A percentile compares a stretch with the other conserved stretches of the same genome.
Conservation (phyloP, 1,284 basidiomycete genomes). For the Fereydounia khargensis region DNA sequence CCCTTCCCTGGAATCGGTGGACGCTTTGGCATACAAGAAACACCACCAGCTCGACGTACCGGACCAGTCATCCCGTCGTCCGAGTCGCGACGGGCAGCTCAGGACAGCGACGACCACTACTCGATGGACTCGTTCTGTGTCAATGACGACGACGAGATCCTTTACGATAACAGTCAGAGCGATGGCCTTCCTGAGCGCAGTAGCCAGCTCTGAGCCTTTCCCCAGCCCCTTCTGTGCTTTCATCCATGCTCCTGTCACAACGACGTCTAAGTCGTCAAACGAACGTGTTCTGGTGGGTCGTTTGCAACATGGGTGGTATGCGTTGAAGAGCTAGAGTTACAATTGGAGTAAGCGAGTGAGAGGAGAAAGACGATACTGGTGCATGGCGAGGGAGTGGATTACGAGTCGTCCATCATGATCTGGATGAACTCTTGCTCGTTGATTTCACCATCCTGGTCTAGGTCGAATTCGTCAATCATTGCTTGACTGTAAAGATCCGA, state of each 20-base stretch:
- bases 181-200: no score
- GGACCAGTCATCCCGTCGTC: conserved; percentile 13
- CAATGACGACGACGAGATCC: conserved; percentile 42
- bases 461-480: conserved; percentile 99
- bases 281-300: background rate
- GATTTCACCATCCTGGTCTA: conserved; percentile 97
- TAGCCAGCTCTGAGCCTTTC: no score
- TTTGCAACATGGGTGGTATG: background rate
- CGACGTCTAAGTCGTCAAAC: background rate
- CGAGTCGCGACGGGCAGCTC: conserved; percentile 11
- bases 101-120: conserved; percentile 31
- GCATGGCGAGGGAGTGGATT: background rate
- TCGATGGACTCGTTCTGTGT: conserved; percentile 50
- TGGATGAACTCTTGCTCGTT: conserved; percentile 89
- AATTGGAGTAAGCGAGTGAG: background rate
- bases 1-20: conserved; percentile 41
- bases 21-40: conserved; percentile 22
- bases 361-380: background rate
- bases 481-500: conserved; percentile 70
- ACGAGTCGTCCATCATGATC: conserved; percentile 88
- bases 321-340: background rate
- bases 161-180: conserved; percentile 7
- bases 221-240: no score
- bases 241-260: no score
- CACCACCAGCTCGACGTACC: no score